Evolutionary conservation across 331 rosid species (phyloP).

Genomic region (Acacia concinna): DNA sequence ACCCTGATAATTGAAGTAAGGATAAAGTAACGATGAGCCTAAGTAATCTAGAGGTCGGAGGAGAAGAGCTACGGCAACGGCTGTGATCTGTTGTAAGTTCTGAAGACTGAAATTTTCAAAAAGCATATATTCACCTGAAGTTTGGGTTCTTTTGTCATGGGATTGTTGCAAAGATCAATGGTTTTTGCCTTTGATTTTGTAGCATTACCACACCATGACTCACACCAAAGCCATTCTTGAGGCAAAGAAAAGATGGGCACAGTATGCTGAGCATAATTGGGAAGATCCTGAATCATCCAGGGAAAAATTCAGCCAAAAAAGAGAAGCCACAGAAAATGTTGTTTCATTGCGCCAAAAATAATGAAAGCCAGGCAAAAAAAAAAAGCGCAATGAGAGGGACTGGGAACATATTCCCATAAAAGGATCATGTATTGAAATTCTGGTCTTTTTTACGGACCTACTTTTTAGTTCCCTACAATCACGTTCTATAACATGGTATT

Average conservation of each 20-base stretch:
- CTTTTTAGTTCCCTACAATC: background rate
- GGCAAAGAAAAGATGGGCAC: constrained; percentile 96
- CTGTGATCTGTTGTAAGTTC: constrained; percentile 16
- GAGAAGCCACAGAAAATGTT: background rate
- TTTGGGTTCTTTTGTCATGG: constrained; percentile 99
- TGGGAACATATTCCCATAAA: background rate
- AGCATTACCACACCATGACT: constrained; percentile 99
- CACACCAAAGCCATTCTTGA: constrained; percentile 99
- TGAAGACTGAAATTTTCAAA: constrained; percentile 9
- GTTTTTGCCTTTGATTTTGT: constrained; percentile 96
- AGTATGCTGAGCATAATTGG: constrained; percentile 94
- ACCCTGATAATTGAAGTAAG: constrained; percentile 54
- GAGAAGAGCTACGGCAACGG: constrained; percentile 5
- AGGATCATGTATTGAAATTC: constrained; percentile 12
- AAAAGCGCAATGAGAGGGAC: background rate
- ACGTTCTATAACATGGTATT: background rate
- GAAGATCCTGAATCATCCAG: constrained; percentile 83
- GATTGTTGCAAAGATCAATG: constrained; percentile 97
- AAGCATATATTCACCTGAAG: constrained; percentile 64
- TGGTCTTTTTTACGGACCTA: background rate
- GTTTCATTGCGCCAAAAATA: background rate
- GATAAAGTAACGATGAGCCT: constrained; percentile 14
- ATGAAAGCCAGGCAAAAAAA: background rate
- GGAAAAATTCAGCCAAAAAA: constrained; percentile 26
- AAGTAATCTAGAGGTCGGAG: background rate